Conservation (phyloP, 768 basidiomycete genomes). For the Lactarius vividus region DNA sequence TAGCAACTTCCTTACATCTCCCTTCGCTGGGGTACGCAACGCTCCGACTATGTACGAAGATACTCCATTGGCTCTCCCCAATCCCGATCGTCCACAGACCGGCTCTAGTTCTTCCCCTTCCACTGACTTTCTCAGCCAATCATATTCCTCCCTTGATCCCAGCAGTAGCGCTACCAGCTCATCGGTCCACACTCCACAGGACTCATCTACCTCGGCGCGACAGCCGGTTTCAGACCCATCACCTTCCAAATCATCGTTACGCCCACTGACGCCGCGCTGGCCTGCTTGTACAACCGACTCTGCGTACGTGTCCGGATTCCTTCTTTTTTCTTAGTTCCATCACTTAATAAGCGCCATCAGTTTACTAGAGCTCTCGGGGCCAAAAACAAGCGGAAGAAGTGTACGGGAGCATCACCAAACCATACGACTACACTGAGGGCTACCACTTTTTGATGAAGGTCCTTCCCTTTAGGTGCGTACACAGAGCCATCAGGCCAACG, state of each 20-base stretch:
- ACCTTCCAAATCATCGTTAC: conserved; percentile 13
- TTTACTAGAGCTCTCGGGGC: conserved; percentile 25
- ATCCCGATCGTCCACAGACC: conserved; percentile 11
- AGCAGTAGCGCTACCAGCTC: conserved; percentile 10
- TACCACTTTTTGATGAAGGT: conserved; percentile 98
- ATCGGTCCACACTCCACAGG: conserved; percentile 8
- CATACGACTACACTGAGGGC: conserved; percentile 94
- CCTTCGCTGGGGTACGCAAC: conserved; percentile 9
- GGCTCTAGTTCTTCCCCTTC: conserved; percentile 6
- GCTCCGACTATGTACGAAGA: conserved; percentile 14
- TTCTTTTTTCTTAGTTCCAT: conserved; percentile 3
- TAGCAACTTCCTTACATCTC: conserved; percentile 16
- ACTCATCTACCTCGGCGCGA: conserved; percentile 2
- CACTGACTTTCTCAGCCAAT: conserved; percentile 23
- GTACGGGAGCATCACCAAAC: conserved; percentile 63
- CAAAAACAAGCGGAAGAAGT: conserved; percentile 40
- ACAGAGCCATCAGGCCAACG: neutral
- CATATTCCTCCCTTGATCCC: conserved; percentile 9
- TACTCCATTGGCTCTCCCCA: conserved; percentile 2
- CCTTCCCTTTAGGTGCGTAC: conserved; percentile 74
- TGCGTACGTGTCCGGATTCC: conserved; percentile 16
- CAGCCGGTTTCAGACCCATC: conserved; percentile 7
- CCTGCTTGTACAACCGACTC: conserved; percentile 23
- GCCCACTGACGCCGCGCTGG: conserved; percentile 27
- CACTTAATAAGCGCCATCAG: conserved; percentile 17